Conservation (phyloP, 2,329 filamentous ascomycete genomes). For the Botrytis squamosa region DNA sequence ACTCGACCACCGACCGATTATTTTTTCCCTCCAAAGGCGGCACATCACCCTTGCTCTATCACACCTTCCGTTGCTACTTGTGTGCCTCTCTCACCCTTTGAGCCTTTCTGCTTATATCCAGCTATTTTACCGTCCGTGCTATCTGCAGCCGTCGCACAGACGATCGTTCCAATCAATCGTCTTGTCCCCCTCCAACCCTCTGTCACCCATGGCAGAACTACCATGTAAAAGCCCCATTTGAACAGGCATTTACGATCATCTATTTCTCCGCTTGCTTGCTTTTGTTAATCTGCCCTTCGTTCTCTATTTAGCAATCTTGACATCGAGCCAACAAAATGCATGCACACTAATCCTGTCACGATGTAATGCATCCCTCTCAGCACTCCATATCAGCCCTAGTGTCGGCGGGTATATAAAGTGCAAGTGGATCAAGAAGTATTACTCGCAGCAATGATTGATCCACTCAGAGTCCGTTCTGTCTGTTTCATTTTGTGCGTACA, state of each 20-base stretch:
- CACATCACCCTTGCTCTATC: not conserved
- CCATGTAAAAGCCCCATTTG: constrained; percentile 8
- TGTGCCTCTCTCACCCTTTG: not conserved
- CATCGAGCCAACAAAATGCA: constrained; percentile 12
- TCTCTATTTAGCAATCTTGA: not conserved
- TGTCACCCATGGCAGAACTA: not conserved
- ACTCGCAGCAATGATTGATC: constrained; percentile 13
- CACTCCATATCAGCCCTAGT: constrained; percentile 1
- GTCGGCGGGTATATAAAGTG: constrained; percentile 15
- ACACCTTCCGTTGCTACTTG: not conserved
- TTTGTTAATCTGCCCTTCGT: not conserved
- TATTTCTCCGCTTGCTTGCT: constrained; percentile 9
- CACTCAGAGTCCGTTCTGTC: not conserved
- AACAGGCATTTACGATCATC: not conserved
- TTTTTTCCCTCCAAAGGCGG: not conserved
- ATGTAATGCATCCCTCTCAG: constrained; percentile 6
- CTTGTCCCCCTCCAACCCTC: constrained; percentile 2
- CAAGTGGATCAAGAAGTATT: constrained; percentile 7
- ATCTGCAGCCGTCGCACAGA: not conserved
- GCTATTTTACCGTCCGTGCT: constrained; percentile 4
- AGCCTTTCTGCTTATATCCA: not conserved
- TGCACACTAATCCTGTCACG: constrained; percentile 10
- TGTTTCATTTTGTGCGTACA: not conserved
- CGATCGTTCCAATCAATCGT: constrained; percentile 12
- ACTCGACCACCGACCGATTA: not conserved